These are phyloP conservation scores for Striga asiatica DNA, from an alignment of 257 asterid genomes.

Conservation along the genomic window DNA sequence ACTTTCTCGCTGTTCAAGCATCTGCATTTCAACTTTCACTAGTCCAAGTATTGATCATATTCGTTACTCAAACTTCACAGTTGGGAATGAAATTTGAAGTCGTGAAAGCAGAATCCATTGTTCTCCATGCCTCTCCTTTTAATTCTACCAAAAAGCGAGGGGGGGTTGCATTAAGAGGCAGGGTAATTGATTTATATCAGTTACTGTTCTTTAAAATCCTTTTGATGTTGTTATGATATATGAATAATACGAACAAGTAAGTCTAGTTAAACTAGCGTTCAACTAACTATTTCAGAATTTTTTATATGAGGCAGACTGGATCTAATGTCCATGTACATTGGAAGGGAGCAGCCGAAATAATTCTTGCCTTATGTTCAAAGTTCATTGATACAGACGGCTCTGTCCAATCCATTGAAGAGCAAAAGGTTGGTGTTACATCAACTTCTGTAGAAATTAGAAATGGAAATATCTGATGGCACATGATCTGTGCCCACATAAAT, in stretches of 20 bases:
- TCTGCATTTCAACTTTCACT: slow-evolving; percentile 2
- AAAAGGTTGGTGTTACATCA: slow-evolving; percentile 37
- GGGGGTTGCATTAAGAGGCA: slow-evolving; percentile 76
- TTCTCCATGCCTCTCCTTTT: slow-evolving; percentile 85
- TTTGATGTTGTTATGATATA: not conserved
- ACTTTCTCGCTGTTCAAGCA: slow-evolving; percentile 11
- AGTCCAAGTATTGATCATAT: slow-evolving; percentile 12
- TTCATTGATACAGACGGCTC: slow-evolving; percentile 55
- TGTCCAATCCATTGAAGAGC: slow-evolving; percentile 42
- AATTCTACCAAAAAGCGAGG: slow-evolving; percentile 90
- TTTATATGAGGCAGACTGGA: slow-evolving; percentile 34
- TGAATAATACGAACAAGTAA: not conserved
- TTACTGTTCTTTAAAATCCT: not conserved
- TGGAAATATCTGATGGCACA: not conserved
- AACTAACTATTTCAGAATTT: not conserved
- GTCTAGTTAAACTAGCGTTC: not conserved
- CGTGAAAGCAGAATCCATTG: slow-evolving; percentile 64
- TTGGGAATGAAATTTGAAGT: slow-evolving; percentile 77
- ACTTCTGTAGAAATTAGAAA: not conserved
- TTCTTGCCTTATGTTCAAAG: slow-evolving; percentile 52
- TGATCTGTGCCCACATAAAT: not conserved
- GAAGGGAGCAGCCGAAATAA: slow-evolving; percentile 99
- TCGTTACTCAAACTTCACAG: slow-evolving; percentile 28
- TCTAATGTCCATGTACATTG: slow-evolving; percentile 79
- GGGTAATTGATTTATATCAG: slow-evolving; percentile 31